Conservation (phyloP, 108 stramenopile species). For the Mayamaea pseudoterrestris region DNA sequence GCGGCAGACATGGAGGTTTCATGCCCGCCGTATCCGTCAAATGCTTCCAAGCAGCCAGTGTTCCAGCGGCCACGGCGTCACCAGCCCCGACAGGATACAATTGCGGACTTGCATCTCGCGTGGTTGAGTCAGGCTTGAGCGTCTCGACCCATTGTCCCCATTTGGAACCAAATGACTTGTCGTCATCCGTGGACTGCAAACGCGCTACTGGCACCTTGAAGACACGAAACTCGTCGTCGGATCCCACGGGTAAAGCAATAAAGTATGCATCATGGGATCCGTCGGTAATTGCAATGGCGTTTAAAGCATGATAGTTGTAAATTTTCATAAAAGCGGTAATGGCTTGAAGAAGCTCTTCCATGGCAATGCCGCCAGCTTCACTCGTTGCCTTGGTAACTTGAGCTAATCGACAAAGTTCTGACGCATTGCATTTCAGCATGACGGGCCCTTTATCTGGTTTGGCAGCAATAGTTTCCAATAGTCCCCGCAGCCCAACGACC, state of each 20-base stretch:
- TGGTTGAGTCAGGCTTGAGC: neutral
- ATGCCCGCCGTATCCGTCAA: slow-evolving; percentile 10
- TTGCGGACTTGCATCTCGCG: neutral
- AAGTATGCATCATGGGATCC: slow-evolving; percentile 57
- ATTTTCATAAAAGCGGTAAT: slow-evolving; percentile 25
- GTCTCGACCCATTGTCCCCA: slow-evolving; percentile 1
- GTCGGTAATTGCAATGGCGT: slow-evolving; percentile 56
- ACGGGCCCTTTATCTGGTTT: slow-evolving; percentile 20
- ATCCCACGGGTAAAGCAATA: slow-evolving; percentile 6
- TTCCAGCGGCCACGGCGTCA: slow-evolving; percentile 76
- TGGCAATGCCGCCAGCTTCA: slow-evolving; percentile 30
- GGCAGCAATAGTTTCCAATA: slow-evolving; percentile 18
- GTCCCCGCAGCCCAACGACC: slow-evolving; percentile 45
- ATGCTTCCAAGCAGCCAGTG: slow-evolving; percentile 61
- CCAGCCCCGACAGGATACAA: slow-evolving; percentile 83
- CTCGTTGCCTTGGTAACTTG: slow-evolving; percentile 19
- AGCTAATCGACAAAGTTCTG: slow-evolving; percentile 59
- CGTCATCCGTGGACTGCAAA: slow-evolving; percentile 7
- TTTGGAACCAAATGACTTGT: too few relatives aligned
- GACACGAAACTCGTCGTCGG: slow-evolving; percentile 12
- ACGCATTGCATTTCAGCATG: slow-evolving; percentile 66
- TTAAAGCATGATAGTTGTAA: slow-evolving; percentile 25
- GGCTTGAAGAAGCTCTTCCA: slow-evolving; percentile 31
- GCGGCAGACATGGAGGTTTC: slow-evolving; percentile 3
- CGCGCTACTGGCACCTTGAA: slow-evolving; percentile 31